phyloP scores from a whole-genome alignment of 1,284 basidiomycete species.

The Cystobasidiaceae sp. region DNA sequence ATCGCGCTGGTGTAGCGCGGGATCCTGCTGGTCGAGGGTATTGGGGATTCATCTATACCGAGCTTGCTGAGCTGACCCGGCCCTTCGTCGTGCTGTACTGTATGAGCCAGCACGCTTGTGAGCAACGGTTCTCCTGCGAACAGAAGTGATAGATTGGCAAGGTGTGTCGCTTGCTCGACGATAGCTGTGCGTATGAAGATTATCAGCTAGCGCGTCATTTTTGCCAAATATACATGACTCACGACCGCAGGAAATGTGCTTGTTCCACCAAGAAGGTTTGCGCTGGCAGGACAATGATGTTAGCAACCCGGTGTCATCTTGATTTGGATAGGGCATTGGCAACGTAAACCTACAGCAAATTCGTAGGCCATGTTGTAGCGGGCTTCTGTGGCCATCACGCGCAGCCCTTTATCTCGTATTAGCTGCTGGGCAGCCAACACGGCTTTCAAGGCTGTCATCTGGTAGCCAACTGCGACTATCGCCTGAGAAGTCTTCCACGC shows the following conservation, averaged over 20 bases:
- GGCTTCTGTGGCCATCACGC: slow-evolving; percentile 62
- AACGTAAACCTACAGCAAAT: slow-evolving; percentile 49
- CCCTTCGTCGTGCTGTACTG: slow-evolving; percentile 81
- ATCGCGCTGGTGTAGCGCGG: slow-evolving; percentile 47
- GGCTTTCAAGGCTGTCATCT: slow-evolving; percentile 85
- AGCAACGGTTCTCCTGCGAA: slow-evolving; percentile 95
- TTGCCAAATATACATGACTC: slow-evolving; percentile 50
- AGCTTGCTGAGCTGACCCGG: slow-evolving; percentile 80
- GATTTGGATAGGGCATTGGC: background rate
- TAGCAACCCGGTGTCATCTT: background rate
- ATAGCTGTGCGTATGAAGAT: slow-evolving; percentile 27
- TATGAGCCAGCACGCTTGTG: slow-evolving; percentile 69
- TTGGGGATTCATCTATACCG: slow-evolving; percentile 65
- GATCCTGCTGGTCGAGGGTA: slow-evolving; percentile 64
- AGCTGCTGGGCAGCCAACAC: slow-evolving; percentile 96
- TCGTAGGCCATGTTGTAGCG: slow-evolving; percentile 63
- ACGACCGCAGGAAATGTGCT: slow-evolving; percentile 56
- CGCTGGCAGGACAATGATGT: background rate
- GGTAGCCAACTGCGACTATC: slow-evolving; percentile 50
- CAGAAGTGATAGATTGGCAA: slow-evolving; percentile 56
- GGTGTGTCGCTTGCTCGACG: slow-evolving; percentile 46
- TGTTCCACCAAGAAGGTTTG: slow-evolving; percentile 79
- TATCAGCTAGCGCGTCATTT: background rate
- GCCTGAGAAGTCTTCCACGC: slow-evolving; percentile 28
- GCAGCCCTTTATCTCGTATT: slow-evolving; percentile 84